Evolutionary conservation across 148 eudicot genomes (phyloP), one percentile per base, ranked within the genome.

Genomic region (Selenicereus undatus): DNA sequence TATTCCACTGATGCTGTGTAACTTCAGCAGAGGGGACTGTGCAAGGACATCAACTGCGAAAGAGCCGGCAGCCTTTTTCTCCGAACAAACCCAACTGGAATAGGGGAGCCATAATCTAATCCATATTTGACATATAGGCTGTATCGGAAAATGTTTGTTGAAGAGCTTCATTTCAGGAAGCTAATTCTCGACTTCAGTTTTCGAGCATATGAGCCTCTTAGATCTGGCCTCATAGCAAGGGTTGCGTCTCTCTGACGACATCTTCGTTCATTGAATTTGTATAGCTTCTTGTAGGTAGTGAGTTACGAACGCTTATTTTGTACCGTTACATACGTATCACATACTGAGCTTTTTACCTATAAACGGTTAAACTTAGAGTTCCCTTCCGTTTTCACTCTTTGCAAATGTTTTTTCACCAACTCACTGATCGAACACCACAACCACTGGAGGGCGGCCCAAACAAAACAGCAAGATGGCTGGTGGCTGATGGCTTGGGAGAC

Each of bases 201-300:
- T 36, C 39, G 39, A 36, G 36, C 4, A 36, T 2, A 36, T 65
- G 45, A 17, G 50, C 30, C 7, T 36, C 30, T 75, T n/a, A n/a
- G n/a, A n/a, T n/a, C n/a, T n/a, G n/a, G n/a, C n/a, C n/a, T n/a
- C n/a, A n/a, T n/a, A n/a, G n/a, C n/a, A n/a, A n/a, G n/a, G n/a
- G n/a, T 13, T 27, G 30, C 52, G 4, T 48, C n/a, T 27, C 56
- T 77, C 35, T 1, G 71, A 27, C 48, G 45, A 74, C 58, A 68
- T 21, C 20, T 9, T 62, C 43, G 66, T 80, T 73, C 71, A 27
- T 12, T 6, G 24, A 42, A 32, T 36, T 39, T 80, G 82, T 56
- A 80, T 65, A 80, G 76, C 56, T 56, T 26, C 39, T 24, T 17
- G 71, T 29, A 72, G 45, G 62, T 56, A 73, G 21, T 26, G 26